phyloP scores from a whole-genome alignment of 495 filamentous ascomycete genomes.

The Aspergillus taichungensis region DNA sequence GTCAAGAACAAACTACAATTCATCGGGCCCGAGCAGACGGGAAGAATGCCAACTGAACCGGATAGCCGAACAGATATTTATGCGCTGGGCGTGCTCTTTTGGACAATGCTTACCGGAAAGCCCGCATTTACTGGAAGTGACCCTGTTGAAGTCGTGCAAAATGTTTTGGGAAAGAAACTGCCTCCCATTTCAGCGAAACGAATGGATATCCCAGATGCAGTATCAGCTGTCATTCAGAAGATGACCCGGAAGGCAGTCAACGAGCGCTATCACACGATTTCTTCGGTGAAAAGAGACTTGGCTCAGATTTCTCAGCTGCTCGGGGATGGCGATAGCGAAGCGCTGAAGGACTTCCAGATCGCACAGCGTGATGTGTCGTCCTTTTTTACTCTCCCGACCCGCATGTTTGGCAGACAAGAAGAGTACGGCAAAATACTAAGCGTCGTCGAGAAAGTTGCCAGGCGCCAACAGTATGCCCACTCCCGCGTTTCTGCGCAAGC shows the following conservation, averaged over 20 bases:
- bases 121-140: constrained; percentile 67
- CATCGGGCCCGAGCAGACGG: constrained; percentile 87
- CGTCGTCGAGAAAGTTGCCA: constrained; percentile 63
- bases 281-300: constrained; percentile 72
- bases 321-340: constrained; percentile 61
- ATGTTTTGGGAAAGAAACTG: constrained; percentile 67
- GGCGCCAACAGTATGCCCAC: constrained; percentile 46
- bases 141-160: constrained; percentile 81
- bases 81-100: constrained; percentile 77
- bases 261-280: constrained; percentile 77
- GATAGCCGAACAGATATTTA: constrained; percentile 89
- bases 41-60: constrained; percentile 78
- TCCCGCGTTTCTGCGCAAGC: constrained; percentile 30
- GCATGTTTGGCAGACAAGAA: constrained; percentile 68
- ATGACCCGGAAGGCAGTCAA: constrained; percentile 80
- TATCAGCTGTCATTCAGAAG: constrained; percentile 74
- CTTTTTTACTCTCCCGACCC: constrained; percentile 71
- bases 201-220: constrained; percentile 69
- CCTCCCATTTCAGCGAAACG: constrained; percentile 64
- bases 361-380: constrained; percentile 73
- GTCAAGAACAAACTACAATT: constrained; percentile 78
- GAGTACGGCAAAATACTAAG: constrained; percentile 61
- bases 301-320: constrained; percentile 59
- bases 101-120: constrained; percentile 71
- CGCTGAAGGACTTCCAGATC: constrained; percentile 59